phyloP scores from a whole-genome alignment of 1,284 basidiomycete species.

The Malassezia restricta region DNA sequence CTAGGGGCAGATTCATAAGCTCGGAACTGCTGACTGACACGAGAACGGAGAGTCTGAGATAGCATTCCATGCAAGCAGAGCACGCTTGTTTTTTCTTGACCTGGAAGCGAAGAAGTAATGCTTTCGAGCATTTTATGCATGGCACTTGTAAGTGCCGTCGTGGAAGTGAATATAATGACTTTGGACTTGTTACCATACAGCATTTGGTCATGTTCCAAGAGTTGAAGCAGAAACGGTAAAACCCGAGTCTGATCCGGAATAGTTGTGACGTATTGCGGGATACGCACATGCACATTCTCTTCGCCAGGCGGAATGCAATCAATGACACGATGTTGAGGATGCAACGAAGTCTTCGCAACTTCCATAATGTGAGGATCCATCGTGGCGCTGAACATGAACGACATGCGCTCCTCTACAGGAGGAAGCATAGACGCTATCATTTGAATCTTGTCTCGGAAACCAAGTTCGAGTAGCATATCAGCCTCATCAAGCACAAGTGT shows the following conservation, averaged over 20 bases:
- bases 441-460: conserved; percentile 80
- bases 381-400: conserved; percentile 88
- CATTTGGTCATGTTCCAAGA: conserved; percentile 83
- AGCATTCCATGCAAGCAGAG: conserved; percentile 81
- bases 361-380: conserved; percentile 50
- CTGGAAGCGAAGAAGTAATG: conserved; percentile 17
- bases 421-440: conserved; percentile 64
- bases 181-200: conserved; percentile 61
- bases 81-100: conserved; percentile 15
- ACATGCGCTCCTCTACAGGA: conserved; percentile 60
- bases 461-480: conserved; percentile 89
- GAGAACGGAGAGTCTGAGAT: conserved; percentile 57
- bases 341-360: conserved; percentile 53
- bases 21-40: conserved; percentile 60
- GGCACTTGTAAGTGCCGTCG: conserved; percentile 71
- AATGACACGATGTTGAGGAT: conserved; percentile 54
- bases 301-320: conserved; percentile 54
- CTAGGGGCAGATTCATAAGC: conserved; percentile 51
- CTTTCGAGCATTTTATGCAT: conserved; percentile 52
- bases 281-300: conserved; percentile 60
- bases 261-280: conserved; percentile 72
- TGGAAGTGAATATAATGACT: conserved; percentile 75
- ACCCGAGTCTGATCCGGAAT: conserved; percentile 60
- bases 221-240: conserved; percentile 63
- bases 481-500: conserved; percentile 86